Base-by-base conservation (phyloP, 1,139 yeast genomes). In the Lodderomyces parapsilosis region DNA sequence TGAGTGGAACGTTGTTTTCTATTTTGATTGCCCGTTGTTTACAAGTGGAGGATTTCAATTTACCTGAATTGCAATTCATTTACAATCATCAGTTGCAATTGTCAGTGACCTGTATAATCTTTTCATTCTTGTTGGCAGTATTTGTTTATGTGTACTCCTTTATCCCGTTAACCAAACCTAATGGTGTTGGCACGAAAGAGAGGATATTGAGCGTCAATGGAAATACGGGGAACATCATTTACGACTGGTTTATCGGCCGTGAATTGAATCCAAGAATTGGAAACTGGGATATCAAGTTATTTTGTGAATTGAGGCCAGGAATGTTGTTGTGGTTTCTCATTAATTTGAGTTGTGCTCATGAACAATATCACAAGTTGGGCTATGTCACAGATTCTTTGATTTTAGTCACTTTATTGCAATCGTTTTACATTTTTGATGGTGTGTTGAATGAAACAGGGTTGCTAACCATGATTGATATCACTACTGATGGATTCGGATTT, bases 171-270 rank as follows among this genome's bases (percentile, higher is more conserved):
- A 51, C 60, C 11, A 23, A 36, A 6, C 62, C 65, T 18, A 84
- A 85, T 59, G 86, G 82, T 11, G 49, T 54, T 6, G 78, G 76
- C 14, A 81, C 80, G 4, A 70, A 68, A 14, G 94, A 87, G 57
- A 75, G 87, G 47, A 80, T 91, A 36, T 71, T 93, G 45, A 93
- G 97, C 0, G 66, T 78, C 35, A 94, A 94, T 39, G 99, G 99
- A 3, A 93, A 93, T 65, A 74, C 96, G 0, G 88, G 89, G 0
- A 82, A 79, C 52, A 52, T 66, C 1, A 56, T 91, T 23, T 93
- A 87, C 60, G 97, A 93, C 63, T 93, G 97, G 96, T 94, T 89
- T 59, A 90, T 93, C 60, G 99, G 99, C 23, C 79, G 99, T 43
- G 98, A 93, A 62, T 72, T 94, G 58, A 94, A 94, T 59, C 99